phyloP scores from a whole-genome alignment of 148 eudicot genomes.

The Chenopodium formosanum region DNA sequence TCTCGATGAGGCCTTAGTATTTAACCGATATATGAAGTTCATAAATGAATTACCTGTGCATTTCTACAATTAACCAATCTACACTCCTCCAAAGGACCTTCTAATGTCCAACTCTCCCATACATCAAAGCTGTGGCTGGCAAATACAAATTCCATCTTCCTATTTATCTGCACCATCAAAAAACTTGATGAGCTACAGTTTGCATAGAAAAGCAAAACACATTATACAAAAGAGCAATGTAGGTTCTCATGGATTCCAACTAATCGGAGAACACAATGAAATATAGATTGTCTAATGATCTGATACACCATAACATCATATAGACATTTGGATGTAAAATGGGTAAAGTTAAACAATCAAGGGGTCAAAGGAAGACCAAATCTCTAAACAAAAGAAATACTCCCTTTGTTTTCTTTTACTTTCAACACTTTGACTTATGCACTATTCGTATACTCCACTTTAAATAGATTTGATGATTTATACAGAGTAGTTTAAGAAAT shows the following conservation, averaged over 20 bases:
- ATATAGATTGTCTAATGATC: neutral
- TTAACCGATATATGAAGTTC: neutral
- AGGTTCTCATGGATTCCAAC: neutral
- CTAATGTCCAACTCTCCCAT: constrained; percentile 97
- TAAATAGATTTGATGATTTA: too few relatives aligned
- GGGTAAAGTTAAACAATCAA: neutral
- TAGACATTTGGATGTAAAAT: neutral
- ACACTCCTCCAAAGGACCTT: constrained; percentile 87
- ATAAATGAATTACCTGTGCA: constrained; percentile 51
- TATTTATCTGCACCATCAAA: constrained; percentile 71
- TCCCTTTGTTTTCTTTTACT: too few relatives aligned
- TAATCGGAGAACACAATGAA: neutral
- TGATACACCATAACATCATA: too few relatives aligned
- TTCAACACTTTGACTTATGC: too few relatives aligned
- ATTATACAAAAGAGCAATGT: neutral
- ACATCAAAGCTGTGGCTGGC: constrained; percentile 98
- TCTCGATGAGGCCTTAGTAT: neutral
- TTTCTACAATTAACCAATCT: constrained; percentile 93
- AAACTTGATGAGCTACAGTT: neutral
- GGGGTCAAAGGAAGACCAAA: neutral
- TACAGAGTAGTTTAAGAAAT: too few relatives aligned
- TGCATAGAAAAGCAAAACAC: neutral
- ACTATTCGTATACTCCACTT: too few relatives aligned
- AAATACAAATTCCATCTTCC: constrained; percentile 95
- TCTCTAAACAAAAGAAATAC: neutral